These are phyloP conservation scores for Porogramme epimiltina DNA, from an alignment of 1,284 basidiomycete genomes.

Conservation along the genomic window DNA sequence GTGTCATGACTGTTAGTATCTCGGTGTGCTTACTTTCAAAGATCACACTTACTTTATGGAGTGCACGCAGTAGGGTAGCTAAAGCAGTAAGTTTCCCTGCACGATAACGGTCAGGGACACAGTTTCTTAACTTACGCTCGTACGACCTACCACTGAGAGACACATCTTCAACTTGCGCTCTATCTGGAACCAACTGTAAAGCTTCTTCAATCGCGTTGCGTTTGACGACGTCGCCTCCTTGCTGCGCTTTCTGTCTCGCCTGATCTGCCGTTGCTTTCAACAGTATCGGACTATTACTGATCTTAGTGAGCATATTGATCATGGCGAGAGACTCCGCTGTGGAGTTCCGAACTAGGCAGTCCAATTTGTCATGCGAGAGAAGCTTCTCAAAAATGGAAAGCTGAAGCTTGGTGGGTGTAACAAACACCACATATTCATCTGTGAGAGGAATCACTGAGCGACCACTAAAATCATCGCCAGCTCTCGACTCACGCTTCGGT, in stretches of 20 bases:
- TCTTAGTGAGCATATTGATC: conserved; percentile 82
- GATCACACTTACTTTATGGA: conserved; percentile 53
- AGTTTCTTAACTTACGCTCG: too few relatives aligned
- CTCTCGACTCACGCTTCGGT: conserved; percentile 73
- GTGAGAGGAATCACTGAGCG: conserved; percentile 6
- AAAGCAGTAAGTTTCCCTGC: conserved; percentile 84
- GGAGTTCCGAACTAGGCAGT: conserved; percentile 65
- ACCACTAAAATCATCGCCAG: not conserved
- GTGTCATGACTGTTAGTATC: conserved; percentile 12
- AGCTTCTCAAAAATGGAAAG: conserved; percentile 80
- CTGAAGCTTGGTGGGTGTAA: conserved; percentile 84
- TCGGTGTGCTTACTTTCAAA: not conserved
- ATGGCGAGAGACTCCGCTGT: conserved; percentile 83
- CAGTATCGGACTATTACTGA: conserved; percentile 92
- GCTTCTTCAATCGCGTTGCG: conserved; percentile 63
- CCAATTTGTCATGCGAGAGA: conserved; percentile 67
- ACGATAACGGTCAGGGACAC: not conserved
- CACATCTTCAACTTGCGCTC: conserved; percentile 67
- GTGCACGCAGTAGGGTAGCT: conserved; percentile 66
- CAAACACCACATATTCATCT: conserved; percentile 96
- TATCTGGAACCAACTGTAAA: conserved; percentile 65
- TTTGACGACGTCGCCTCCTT: conserved; percentile 41
- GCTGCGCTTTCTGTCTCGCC: conserved; percentile 41
- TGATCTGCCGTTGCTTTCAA: conserved; percentile 75
- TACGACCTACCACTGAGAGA: conserved; percentile 67